These are phyloP conservation scores for Starmerella lactis-condensi DNA, from an alignment of 805 yeast species.

Conservation along the genomic window DNA sequence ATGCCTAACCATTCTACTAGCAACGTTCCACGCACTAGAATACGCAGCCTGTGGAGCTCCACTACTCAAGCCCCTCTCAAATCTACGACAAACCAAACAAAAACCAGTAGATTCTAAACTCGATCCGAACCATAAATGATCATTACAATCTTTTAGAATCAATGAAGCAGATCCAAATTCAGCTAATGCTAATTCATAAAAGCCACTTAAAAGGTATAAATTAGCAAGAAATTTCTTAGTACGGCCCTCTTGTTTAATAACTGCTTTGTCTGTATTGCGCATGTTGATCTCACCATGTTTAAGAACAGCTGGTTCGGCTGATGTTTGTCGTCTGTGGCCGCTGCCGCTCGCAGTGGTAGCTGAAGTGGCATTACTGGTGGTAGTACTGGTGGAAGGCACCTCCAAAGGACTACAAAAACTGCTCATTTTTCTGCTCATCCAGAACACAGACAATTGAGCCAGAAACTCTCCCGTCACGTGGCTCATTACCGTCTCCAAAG, in stretches of 20 bases:
- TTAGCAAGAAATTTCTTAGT: constrained; percentile 59
- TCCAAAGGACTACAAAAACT: constrained; percentile 60
- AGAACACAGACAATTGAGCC: constrained; percentile 39
- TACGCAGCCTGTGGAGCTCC: constrained; percentile 20
- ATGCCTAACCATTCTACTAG: constrained; percentile 2
- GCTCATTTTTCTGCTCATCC: constrained; percentile 56
- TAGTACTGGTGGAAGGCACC: constrained; percentile 12
- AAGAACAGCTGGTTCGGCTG: background rate
- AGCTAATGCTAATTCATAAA: constrained; percentile 47
- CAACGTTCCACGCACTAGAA: constrained; percentile 11
- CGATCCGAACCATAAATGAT: constrained; percentile 73
- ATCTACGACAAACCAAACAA: constrained; percentile 41
- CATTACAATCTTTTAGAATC: constrained; percentile 42
- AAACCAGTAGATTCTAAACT: constrained; percentile 69
- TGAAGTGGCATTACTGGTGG: background rate
- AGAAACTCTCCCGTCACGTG: constrained; percentile 52
- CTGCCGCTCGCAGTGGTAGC: background rate
- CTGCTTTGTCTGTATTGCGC: constrained; percentile 23
- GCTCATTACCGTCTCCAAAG: constrained; percentile 49
- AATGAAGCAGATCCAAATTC: constrained; percentile 58
- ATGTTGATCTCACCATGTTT: constrained; percentile 21
- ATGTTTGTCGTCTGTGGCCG: background rate
- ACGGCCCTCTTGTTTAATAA: constrained; percentile 45
- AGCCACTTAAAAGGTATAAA: constrained; percentile 64
- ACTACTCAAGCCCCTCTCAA: constrained; percentile 31